Base-by-base conservation (phyloP, 192 early-diverging fungal genomes). In the Radiomyces spectabilis region DNA sequence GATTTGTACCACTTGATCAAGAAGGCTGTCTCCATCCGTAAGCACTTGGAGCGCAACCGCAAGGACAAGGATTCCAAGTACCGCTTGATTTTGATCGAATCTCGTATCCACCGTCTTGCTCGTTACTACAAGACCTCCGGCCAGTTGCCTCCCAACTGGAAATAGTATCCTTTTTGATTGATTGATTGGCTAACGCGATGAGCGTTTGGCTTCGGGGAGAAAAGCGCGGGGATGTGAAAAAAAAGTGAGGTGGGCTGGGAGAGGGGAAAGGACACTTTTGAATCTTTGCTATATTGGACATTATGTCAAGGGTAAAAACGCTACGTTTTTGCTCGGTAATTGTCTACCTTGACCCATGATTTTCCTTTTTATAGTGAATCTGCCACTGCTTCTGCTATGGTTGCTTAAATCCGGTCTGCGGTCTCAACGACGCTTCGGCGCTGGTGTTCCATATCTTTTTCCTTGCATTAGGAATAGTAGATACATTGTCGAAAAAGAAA, bases 1-100 rank as follows among this genome's bases (percentile, higher is more conserved):
- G 94, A 99, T 81, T 84, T 99, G 50, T 96, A 96, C 86, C 91
- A 92, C 78, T 76, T 99, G 63, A 97, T 97, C 83, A 99, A 96
- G 89, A 97, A 97, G 90, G 94, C 96, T 61, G 93, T 99, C 63
- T 83, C 91, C 59, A 86, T 99, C 79, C 93, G 89, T 80, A 97
- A 96, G 87, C 96, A 99, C 75, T 71, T 99, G 60, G 96, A 99
- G 84, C 88, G 88, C 63, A 89, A 93, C 90, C 89, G 94, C 82
- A 99, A 99, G 86, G 96, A 99, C 77, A 78, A 77, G 61, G 96
- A 96, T 68, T 82, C 91, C 75, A 99, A 99, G 89, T 99, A 95
- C 87, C 89, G 96, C 71, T 81, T 95, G 61, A 94, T 95, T 90
- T 55, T 68, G 38, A 87, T 94, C 65, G 94, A 99, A 81, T 94